Evolutionary conservation across 306 rosid genomes (phyloP).

Genomic region (Cicer yamashitae): DNA sequence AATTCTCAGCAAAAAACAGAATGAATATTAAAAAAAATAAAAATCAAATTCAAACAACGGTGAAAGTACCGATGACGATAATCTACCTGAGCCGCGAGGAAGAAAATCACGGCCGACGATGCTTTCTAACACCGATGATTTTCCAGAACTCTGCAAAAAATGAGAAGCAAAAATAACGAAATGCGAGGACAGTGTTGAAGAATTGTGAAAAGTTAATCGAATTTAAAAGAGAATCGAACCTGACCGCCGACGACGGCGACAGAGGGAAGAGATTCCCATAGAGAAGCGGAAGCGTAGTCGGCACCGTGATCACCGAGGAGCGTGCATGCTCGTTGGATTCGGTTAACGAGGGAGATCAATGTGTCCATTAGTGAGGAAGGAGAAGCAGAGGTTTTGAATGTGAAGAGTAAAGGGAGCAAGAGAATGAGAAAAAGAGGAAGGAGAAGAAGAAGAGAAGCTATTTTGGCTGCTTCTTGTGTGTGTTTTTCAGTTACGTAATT

Average conservation of each 20-base stretch:
- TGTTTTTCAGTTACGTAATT: constrained; percentile 39
- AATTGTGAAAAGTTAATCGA: background rate
- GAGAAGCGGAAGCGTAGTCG: constrained; percentile 63
- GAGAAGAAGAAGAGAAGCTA: constrained; percentile 43
- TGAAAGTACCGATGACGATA: background rate
- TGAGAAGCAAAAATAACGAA: background rate
- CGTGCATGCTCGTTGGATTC: constrained; percentile 88
- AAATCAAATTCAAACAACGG: background rate
- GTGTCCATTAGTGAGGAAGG: constrained; percentile 49
- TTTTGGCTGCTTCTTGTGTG: constrained; percentile 31
- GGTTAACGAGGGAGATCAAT: constrained; percentile 80
- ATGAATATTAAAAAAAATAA: background rate
- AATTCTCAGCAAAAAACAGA: constrained; percentile 39
- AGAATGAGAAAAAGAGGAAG: constrained; percentile 11
- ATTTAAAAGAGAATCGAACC: constrained; percentile 50
- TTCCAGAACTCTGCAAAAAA: constrained; percentile 74
- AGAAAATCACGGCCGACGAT: constrained; percentile 92
- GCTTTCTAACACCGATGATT: constrained; percentile 81
- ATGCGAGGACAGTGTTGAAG: background rate
- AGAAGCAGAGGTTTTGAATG: constrained; percentile 8
- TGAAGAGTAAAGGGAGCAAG: constrained; percentile 6
- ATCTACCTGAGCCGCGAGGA: constrained; percentile 82
- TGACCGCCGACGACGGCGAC: constrained; percentile 96
- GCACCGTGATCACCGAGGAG: constrained; percentile 85
- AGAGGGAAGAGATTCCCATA: constrained; percentile 89